Conservation (phyloP, 139 green algal species). For the Desmodesmus armatus region DNA sequence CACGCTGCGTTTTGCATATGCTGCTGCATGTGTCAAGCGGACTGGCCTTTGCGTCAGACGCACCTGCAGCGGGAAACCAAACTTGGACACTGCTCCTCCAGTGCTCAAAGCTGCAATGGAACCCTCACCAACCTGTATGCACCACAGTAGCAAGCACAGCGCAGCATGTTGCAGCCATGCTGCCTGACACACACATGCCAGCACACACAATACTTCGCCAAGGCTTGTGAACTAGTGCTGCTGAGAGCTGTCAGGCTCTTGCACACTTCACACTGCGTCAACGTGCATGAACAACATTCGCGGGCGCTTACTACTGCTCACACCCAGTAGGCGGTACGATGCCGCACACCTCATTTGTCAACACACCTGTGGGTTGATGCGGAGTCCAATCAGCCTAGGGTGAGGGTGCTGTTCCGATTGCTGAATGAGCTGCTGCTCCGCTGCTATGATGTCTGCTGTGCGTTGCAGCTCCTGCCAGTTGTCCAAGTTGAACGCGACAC, state of each 20-base stretch:
- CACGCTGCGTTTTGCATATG: neutral
- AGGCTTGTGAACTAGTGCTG: no score
- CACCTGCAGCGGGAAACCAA: constrained; percentile 53
- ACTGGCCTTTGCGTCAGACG: neutral
- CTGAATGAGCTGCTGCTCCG: neutral
- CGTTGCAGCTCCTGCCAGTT: constrained; percentile 53
- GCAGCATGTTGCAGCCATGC: neutral
- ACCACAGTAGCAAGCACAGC: no score
- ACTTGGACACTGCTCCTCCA: constrained; percentile 49
- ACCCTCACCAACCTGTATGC: constrained; percentile 53
- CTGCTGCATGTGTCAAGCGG: neutral
- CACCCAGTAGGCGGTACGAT: no score
- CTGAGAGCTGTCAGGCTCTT: no score
- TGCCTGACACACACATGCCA: neutral
- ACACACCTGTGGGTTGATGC: constrained; percentile 57
- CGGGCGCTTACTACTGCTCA: no score
- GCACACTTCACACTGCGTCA: no score
- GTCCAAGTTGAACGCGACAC: constrained; percentile 55
- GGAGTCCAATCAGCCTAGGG: constrained; percentile 35
- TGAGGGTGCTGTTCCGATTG: neutral
- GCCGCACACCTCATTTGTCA: no score
- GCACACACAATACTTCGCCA: no score
- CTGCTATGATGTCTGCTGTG: constrained; percentile 26
- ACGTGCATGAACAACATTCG: no score
- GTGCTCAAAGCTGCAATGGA: constrained; percentile 52